Percentiles rank a stretch among this genome's conserved stretches.
Evolutionary conservation across 768 basidiomycete genomes (phyloP).

Genomic region (Mycena vulgaris): DNA sequence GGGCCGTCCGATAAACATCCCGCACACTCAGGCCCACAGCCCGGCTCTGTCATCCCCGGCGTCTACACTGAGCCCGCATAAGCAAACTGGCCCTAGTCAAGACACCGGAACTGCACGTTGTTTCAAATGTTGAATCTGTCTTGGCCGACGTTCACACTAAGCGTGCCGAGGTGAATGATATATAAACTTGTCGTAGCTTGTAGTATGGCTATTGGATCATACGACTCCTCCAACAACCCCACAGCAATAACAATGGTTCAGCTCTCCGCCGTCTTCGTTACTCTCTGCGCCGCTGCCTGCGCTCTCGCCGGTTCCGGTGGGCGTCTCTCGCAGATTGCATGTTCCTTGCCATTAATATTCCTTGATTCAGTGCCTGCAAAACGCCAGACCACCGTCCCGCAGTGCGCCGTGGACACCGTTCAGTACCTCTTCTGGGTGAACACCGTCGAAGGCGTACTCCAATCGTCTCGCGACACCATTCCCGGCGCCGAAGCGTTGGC

Average conservation of each 20-base stretch:
- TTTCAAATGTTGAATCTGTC: background rate
- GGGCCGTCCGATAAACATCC: constrained; percentile 2
- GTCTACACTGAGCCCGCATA: background rate
- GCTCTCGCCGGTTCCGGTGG: constrained; percentile 16
- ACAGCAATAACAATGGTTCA: constrained; percentile 23
- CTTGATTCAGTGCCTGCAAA: constrained; percentile 16
- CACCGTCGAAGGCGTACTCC: constrained; percentile 2
- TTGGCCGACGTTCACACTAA: constrained; percentile 3
- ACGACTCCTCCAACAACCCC: constrained; percentile 12
- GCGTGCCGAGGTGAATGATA: background rate
- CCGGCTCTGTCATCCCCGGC: background rate
- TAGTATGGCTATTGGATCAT: constrained; percentile 17
- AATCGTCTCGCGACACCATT: constrained; percentile 13
- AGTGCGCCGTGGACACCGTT: constrained; percentile 19
- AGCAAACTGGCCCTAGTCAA: background rate
- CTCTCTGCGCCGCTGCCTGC: constrained; percentile 20
- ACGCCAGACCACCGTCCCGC: constrained; percentile 14
- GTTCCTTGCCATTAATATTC: constrained; percentile 12
- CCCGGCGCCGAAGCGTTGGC: constrained; percentile 11
- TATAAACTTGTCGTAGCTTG: constrained; percentile 12
- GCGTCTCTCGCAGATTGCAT: constrained; percentile 15
- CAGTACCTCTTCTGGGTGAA: constrained; percentile 20
- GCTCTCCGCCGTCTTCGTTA: constrained; percentile 13
- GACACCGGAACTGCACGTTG: constrained; percentile 15
- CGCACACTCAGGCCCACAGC: constrained; percentile 2